Conservation (phyloP, 805 yeast species). For the Candida montana region DNA sequence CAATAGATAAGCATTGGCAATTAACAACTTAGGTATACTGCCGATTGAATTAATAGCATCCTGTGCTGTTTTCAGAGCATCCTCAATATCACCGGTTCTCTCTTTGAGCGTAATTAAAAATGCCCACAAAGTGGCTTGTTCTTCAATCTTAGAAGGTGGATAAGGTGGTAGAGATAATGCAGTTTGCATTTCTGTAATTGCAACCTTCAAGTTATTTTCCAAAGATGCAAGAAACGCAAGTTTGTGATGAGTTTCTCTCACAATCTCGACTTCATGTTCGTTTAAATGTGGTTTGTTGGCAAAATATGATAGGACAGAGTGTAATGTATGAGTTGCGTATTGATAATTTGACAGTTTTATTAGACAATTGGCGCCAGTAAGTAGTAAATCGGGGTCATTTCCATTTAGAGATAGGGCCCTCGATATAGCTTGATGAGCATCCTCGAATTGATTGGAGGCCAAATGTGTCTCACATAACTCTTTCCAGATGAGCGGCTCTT, state of each 20-base stretch:
- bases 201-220: conserved; percentile 43
- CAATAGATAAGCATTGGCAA: conserved; percentile 46
- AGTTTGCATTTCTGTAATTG: conserved; percentile 44
- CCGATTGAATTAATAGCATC: conserved; percentile 43
- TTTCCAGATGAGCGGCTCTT: conserved; percentile 37
- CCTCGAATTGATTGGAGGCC: conserved; percentile 41
- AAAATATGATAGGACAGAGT: conserved; percentile 37
- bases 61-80: conserved; percentile 46
- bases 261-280: conserved; percentile 38
- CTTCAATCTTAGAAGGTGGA: conserved; percentile 37
- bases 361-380: conserved; percentile 44
- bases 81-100: conserved; percentile 36
- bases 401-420: conserved; percentile 35
- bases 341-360: conserved; percentile 37
- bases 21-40: conserved; percentile 36
- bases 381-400: conserved; percentile 42
- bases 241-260: conserved; percentile 49
- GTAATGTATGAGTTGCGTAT: conserved; percentile 44
- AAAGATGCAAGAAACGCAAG: conserved; percentile 50
- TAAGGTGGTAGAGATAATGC: conserved; percentile 49
- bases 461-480: conserved; percentile 51
- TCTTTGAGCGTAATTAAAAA: conserved; percentile 48
- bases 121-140: conserved; percentile 48
- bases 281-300: conserved; percentile 21
- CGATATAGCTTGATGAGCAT: conserved; percentile 45